Evolutionary conservation across 306 rosid species (phyloP).

Genomic region (Lablab purpureus): DNA sequence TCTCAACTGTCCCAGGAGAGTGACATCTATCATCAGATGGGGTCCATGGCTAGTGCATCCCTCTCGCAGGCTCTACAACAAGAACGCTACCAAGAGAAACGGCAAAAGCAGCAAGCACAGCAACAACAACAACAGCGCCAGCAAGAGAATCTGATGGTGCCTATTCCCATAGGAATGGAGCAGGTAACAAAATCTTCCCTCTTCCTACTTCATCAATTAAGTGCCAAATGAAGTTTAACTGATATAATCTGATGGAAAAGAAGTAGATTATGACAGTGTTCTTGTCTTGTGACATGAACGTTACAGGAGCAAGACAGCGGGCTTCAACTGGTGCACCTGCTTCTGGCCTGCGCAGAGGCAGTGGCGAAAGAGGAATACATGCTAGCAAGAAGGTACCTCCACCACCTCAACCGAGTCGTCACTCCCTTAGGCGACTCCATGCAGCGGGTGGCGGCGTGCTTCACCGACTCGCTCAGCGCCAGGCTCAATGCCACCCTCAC

Average conservation of each 20-base stretch:
- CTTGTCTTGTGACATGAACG: too few species aligned
- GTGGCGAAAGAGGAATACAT: constrained; percentile 90
- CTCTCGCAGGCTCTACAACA: constrained; percentile 69
- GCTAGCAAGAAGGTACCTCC: constrained; percentile 83
- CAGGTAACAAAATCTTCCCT: constrained; percentile 53
- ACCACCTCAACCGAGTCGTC: constrained; percentile 77
- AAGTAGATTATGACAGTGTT: too few species aligned
- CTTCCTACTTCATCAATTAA: not conserved
- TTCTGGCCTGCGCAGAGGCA: constrained; percentile 92
- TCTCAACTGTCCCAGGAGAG: constrained; percentile 61
- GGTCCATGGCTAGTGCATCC: constrained; percentile 54
- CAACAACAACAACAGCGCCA: constrained; percentile 13
- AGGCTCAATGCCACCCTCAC: constrained; percentile 73
- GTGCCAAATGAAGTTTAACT: too few species aligned
- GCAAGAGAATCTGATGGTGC: constrained; percentile 57
- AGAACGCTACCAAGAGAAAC: constrained; percentile 67
- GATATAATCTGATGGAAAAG: too few species aligned
- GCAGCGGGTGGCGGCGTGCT: constrained; percentile 90
- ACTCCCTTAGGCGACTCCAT: constrained; percentile 88
- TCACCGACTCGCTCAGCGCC: constrained; percentile 79
- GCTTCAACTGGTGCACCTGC: constrained; percentile 91
- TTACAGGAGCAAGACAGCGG: constrained; percentile 90
- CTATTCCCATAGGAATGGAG: constrained; percentile 63
- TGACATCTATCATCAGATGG: constrained; percentile 56
- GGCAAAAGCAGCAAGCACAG: constrained; percentile 37